Conservation (phyloP, 176 grass and related monocot genomes). For the Rhipidocladum racemiflorum region DNA sequence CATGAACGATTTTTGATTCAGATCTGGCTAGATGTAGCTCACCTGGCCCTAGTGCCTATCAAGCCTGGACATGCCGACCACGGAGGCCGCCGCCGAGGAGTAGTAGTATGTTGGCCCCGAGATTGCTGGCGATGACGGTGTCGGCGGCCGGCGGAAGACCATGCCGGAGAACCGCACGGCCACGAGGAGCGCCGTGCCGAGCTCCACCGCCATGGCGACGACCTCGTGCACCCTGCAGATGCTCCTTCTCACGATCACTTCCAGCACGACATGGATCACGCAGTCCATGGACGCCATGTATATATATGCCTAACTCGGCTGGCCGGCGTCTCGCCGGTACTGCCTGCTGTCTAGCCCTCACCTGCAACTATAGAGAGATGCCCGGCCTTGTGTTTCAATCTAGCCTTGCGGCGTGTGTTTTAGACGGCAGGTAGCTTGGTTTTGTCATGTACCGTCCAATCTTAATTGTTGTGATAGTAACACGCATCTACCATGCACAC, state of each 20-base stretch:
- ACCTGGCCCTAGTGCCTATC: constrained; percentile 41
- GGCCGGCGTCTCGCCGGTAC: not conserved
- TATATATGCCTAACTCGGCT: not conserved
- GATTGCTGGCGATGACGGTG: not conserved
- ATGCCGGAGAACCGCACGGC: constrained; percentile 48
- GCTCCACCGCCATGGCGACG: constrained; percentile 29
- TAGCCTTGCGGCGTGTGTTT: not conserved
- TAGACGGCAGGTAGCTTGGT: constrained; percentile 9
- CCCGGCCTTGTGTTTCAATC: not conserved
- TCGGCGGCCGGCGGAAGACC: not conserved
- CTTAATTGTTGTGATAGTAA: constrained; percentile 1
- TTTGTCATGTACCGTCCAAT: constrained; percentile 3
- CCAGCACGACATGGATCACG: constrained; percentile 39
- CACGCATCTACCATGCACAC: not conserved
- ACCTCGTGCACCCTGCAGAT: constrained; percentile 53
- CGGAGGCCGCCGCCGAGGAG: constrained; percentile 37
- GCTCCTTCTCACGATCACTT: constrained; percentile 59
- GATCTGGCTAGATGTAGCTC: not conserved
- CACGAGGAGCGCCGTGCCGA: constrained; percentile 38
- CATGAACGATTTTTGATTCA: not conserved
- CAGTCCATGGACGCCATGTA: constrained; percentile 25
- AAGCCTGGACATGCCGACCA: constrained; percentile 44
- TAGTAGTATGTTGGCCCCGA: constrained; percentile 33
- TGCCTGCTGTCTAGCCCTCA: not conserved
- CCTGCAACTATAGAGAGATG: not conserved